phyloP scores from a whole-genome alignment of 768 basidiomycete genomes.

The Gloeopeniophorella convolvens region DNA sequence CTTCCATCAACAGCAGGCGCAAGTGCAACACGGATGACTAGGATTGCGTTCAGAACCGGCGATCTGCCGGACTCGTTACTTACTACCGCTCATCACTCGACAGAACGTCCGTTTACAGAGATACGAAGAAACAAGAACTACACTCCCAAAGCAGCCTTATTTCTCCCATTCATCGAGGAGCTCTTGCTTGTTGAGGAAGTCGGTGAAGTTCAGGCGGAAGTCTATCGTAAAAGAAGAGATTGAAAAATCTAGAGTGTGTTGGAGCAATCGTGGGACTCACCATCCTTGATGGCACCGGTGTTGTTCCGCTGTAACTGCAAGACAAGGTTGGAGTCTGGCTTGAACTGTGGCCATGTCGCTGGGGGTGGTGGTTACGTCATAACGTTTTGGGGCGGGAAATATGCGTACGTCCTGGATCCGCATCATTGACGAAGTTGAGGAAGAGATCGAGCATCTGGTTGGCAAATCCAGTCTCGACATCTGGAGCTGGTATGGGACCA shows the following conservation, averaged over 20 bases:
- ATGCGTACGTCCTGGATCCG: constrained; percentile 46
- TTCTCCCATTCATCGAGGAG: constrained; percentile 10
- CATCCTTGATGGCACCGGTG: constrained; percentile 47
- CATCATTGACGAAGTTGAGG: constrained; percentile 49
- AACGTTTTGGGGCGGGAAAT: not conserved
- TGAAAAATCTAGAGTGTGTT: too few relatives aligned
- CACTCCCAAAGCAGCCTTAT: not conserved
- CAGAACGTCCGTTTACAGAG: too few relatives aligned
- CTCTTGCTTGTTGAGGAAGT: constrained; percentile 6
- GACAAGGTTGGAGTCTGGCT: constrained; percentile 29
- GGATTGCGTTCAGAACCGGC: too few relatives aligned
- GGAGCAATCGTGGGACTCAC: constrained; percentile 27
- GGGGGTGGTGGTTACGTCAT: not conserved
- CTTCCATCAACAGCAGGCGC: not conserved
- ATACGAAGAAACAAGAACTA: not conserved
- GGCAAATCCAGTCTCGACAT: constrained; percentile 39
- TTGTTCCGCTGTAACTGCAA: constrained; percentile 48
- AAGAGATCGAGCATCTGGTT: constrained; percentile 46
- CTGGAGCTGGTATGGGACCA: constrained; percentile 38
- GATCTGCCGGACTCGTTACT: too few relatives aligned
- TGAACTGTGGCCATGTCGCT: constrained; percentile 46
- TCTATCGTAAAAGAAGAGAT: too few relatives aligned
- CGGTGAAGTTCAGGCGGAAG: constrained; percentile 5
- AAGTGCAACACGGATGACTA: too few relatives aligned
- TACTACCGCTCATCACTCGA: too few relatives aligned